phyloP scores from a whole-genome alignment of 495 filamentous ascomycete genomes.

The Tuber umbilicatum region DNA sequence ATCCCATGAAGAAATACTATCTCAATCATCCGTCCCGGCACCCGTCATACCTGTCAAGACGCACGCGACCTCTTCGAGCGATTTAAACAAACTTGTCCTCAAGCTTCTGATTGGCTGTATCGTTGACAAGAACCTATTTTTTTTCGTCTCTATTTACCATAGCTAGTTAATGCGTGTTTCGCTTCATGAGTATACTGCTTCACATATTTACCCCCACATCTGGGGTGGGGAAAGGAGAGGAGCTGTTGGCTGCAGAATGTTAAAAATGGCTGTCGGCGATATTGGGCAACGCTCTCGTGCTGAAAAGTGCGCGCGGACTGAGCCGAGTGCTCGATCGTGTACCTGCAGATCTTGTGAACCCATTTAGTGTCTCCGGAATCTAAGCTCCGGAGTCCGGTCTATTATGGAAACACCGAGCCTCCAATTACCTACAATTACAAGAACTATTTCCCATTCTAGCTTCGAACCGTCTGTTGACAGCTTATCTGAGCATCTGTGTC shows the following conservation, averaged over 20 bases:
- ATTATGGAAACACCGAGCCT: neutral
- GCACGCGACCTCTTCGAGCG: slow-evolving; percentile 33
- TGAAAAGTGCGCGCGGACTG: neutral
- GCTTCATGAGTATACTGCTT: slow-evolving; percentile 10
- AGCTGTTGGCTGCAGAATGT: slow-evolving; percentile 22
- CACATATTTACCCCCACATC: slow-evolving; percentile 18
- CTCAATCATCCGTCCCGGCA: slow-evolving; percentile 22
- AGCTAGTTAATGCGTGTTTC: slow-evolving; percentile 14
- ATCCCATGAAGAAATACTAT: slow-evolving; percentile 20
- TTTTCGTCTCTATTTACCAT: slow-evolving; percentile 20
- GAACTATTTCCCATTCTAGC: neutral
- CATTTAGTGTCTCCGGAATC: neutral
- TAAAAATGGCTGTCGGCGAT: neutral
- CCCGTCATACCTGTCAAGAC: slow-evolving; percentile 32
- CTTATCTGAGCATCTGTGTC: neutral
- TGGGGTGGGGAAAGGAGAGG: slow-evolving; percentile 7
- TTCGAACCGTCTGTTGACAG: neutral
- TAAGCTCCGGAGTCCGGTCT: neutral
- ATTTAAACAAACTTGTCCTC: slow-evolving; percentile 16
- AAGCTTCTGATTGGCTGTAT: slow-evolving; percentile 29
- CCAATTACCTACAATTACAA: neutral
- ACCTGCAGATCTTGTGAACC: neutral
- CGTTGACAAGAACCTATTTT: slow-evolving; percentile 23
- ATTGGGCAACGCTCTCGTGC: neutral
- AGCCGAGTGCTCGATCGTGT: neutral